Evolutionary conservation across 129 eudicot species (phyloP).

Genomic region (Centella asiatica): DNA sequence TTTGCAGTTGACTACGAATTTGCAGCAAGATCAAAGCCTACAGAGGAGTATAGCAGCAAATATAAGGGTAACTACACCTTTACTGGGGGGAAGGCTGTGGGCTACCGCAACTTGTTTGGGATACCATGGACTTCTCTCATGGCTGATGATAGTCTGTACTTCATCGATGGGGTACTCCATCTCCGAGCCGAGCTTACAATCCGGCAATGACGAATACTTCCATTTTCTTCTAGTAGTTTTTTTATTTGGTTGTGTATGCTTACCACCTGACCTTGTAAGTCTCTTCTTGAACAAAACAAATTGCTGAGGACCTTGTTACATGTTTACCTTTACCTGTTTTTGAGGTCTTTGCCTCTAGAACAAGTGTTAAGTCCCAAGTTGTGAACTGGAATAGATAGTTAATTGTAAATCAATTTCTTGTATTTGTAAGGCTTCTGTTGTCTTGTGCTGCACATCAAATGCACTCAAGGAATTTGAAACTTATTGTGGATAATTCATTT

Average conservation of each 20-base stretch:
- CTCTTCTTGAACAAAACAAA: neutral
- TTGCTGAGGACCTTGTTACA: too few species aligned
- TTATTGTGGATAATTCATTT: too few species aligned
- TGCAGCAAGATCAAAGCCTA: constrained; percentile 67
- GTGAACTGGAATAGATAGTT: too few species aligned
- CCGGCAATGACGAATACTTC: constrained; percentile 19
- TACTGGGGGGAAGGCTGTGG: constrained; percentile 81
- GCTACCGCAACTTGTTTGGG: constrained; percentile 64
- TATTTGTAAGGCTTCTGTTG: too few species aligned
- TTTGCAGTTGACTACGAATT: constrained; percentile 78
- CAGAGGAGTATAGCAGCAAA: constrained; percentile 64
- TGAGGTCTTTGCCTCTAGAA: too few species aligned
- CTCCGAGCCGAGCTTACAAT: constrained; percentile 78
- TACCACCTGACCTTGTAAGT: neutral
- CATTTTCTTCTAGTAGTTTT: neutral
- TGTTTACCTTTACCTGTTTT: too few species aligned
- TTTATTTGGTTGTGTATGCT: neutral
- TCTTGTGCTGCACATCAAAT: too few species aligned
- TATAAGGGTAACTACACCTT: constrained; percentile 76
- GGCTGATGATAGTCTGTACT: constrained; percentile 60
- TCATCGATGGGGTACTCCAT: constrained; percentile 63
- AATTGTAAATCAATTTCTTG: too few species aligned
- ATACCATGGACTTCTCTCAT: constrained; percentile 69
- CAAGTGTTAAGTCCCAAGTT: too few species aligned
- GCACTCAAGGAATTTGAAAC: too few species aligned